Conservation (phyloP, 345 rosid species). For the Ailanthus altissimus region DNA sequence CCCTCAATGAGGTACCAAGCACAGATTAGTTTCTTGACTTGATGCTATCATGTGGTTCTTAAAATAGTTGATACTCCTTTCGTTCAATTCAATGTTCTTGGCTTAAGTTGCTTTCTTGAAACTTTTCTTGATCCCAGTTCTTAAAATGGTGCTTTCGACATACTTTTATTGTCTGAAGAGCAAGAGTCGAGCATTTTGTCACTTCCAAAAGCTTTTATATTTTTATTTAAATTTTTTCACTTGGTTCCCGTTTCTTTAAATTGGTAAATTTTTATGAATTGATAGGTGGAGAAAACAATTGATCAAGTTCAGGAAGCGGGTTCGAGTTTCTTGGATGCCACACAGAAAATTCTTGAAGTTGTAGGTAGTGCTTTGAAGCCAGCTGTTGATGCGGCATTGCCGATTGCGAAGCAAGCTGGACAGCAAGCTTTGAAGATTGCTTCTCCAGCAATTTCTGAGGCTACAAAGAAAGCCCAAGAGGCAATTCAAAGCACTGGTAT, state of each 20-base stretch:
- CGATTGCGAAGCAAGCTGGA: constrained; percentile 72
- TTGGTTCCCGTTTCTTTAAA: constrained; percentile 4
- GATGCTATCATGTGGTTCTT: background rate
- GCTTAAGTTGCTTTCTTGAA: background rate
- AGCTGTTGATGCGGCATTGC: constrained; percentile 68
- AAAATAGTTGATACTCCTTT: background rate
- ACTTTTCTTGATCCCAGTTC: background rate
- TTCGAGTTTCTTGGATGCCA: constrained; percentile 56
- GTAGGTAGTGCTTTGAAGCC: constrained; percentile 78
- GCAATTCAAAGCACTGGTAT: constrained; percentile 81
- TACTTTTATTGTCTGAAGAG: background rate
- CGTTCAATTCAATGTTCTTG: background rate
- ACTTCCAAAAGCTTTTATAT: background rate
- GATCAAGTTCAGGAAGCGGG: constrained; percentile 73
- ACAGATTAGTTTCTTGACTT: background rate
- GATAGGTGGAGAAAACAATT: constrained; percentile 82
- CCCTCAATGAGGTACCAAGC: constrained; percentile 61
- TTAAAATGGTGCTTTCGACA: background rate
- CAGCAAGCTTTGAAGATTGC: constrained; percentile 78
- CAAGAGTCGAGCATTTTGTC: background rate
- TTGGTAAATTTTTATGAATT: constrained; percentile 15
- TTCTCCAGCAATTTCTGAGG: constrained; percentile 86
- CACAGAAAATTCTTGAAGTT: constrained; percentile 58
- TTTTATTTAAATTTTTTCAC: background rate
- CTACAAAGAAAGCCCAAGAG: constrained; percentile 84